A percentile compares a stretch with the other conserved stretches of the same genome.
These are phyloP conservation scores for Luffa acutangula DNA, from an alignment of 306 rosid genomes.

Conservation along the genomic window DNA sequence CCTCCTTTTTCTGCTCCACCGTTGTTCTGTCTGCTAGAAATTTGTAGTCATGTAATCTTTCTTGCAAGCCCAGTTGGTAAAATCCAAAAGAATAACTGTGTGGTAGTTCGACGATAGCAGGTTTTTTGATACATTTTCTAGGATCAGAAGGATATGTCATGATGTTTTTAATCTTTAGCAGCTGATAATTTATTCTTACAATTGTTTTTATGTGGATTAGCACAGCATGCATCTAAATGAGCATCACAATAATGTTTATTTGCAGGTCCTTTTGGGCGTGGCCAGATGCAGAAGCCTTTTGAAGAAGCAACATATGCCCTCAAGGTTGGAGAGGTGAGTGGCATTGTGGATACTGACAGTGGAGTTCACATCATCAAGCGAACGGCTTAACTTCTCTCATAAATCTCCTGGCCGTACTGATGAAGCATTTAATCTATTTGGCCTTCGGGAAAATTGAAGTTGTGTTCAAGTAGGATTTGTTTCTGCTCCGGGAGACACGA, in stretches of 20 bases:
- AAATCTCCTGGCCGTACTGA: not conserved
- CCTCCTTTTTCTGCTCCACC: not conserved
- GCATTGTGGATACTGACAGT: constrained; percentile 86
- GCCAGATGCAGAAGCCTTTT: constrained; percentile 98
- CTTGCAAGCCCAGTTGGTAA: not conserved
- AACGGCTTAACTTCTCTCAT: constrained; percentile 39
- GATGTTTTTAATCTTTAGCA: not conserved
- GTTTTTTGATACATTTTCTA: not conserved
- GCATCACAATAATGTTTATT: not conserved
- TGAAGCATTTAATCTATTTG: not conserved
- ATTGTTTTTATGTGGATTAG: not conserved
- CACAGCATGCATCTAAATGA: not conserved
- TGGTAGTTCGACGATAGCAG: not conserved
- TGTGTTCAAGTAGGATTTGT: not conserved
- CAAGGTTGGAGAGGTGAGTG: constrained; percentile 79
- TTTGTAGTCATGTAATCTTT: not conserved
- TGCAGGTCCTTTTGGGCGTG: constrained; percentile 90
- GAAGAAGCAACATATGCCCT: constrained; percentile 76
- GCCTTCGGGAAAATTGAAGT: not conserved
- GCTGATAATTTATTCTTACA: not conserved
- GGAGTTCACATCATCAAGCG: constrained; percentile 89
- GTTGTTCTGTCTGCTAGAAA: not conserved
- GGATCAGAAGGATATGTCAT: not conserved
- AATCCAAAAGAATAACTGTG: not conserved
- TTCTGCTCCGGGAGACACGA: not conserved